A percentile compares a stretch with the other conserved stretches of the same genome.
These are phyloP conservation scores for Arthonia radiata DNA, from an alignment of 495 filamentous ascomycete species.

Conservation along the genomic window DNA sequence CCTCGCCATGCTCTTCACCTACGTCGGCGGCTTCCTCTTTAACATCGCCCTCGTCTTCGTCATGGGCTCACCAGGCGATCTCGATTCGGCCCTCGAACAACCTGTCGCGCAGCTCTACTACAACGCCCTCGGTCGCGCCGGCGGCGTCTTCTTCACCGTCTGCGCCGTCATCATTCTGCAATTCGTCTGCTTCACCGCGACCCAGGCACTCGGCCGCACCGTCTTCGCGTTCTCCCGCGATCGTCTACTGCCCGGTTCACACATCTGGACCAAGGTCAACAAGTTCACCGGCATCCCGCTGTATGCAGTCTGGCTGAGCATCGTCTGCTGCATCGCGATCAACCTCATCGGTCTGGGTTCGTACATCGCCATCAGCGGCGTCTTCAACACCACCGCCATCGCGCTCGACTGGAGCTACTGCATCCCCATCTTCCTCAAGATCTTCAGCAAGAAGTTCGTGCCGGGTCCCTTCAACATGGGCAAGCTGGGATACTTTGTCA, in stretches of 20 bases:
- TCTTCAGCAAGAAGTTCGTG: no score
- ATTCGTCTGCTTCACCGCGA: conserved; percentile 34
- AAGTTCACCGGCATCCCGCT: conserved; percentile 30
- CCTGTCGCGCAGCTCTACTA: conserved; percentile 42
- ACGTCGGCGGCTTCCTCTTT: conserved; percentile 32
- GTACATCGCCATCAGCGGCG: conserved; percentile 31
- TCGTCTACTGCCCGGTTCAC: conserved; percentile 27
- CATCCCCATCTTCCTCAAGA: no score
- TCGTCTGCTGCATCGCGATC: conserved; percentile 29
- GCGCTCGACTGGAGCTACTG: conserved; percentile 38
- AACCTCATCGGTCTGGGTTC: conserved; percentile 38
- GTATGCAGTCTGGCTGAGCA: conserved; percentile 34
- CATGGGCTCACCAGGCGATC: conserved; percentile 25
- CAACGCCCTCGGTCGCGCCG: conserved; percentile 29
- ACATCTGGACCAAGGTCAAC: conserved; percentile 28
- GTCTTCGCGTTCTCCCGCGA: conserved; percentile 39
- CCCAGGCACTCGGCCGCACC: conserved; percentile 36
- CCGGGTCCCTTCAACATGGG: conserved; percentile 17
- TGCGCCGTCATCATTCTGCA: conserved; percentile 31
- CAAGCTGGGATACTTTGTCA: conserved; percentile 11
- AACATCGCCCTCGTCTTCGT: conserved; percentile 37
- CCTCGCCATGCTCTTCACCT: conserved; percentile 32
- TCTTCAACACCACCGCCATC: conserved; percentile 39
- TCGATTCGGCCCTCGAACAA: conserved; percentile 23
- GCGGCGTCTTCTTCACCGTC: conserved; percentile 35